A percentile compares a stretch with the other conserved stretches of the same genome.
Conservation (phyloP, 371 early-diverging fungal genomes). For the Gilbertella persicaria region DNA sequence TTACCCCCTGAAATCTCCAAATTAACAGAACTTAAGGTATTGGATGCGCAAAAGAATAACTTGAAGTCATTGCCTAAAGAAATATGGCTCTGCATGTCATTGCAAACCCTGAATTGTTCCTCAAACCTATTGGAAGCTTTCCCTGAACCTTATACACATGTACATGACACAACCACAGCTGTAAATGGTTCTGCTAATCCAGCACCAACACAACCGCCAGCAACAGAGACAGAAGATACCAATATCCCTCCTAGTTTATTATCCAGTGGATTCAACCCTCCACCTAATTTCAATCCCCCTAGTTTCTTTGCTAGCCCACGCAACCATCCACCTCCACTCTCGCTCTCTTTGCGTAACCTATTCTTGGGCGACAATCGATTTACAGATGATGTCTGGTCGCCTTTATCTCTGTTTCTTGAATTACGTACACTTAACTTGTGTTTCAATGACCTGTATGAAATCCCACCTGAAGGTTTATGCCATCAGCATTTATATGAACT, state of each 20-base stretch:
- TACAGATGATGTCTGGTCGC: conserved; percentile 80
- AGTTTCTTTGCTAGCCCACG: conserved; percentile 52
- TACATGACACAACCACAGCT: not conserved
- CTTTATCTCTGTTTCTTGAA: conserved; percentile 71
- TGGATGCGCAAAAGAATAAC: conserved; percentile 63
- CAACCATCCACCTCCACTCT: conserved; percentile 65
- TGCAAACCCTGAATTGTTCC: conserved; percentile 72
- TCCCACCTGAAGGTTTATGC: conserved; percentile 58
- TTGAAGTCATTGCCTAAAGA: conserved; percentile 75
- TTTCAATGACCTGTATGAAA: conserved; percentile 82
- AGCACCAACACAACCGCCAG: not conserved
- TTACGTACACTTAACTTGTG: conserved; percentile 78
- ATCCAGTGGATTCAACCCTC: conserved; percentile 14
- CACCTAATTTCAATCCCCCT: conserved; percentile 48
- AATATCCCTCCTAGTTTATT: not conserved
- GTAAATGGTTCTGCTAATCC: no score
- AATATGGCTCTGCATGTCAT: conserved; percentile 81
- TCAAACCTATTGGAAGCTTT: conserved; percentile 71
- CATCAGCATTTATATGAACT: conserved; percentile 67
- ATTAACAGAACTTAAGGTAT: conserved; percentile 31
- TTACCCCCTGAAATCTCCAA: conserved; percentile 41
- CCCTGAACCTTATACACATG: conserved; percentile 29
- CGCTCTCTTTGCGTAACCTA: conserved; percentile 61
- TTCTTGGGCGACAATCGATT: conserved; percentile 82
- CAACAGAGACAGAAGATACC: not conserved